Conservation (phyloP, 768 basidiomycete species). For the Sarcodon aspratus region DNA sequence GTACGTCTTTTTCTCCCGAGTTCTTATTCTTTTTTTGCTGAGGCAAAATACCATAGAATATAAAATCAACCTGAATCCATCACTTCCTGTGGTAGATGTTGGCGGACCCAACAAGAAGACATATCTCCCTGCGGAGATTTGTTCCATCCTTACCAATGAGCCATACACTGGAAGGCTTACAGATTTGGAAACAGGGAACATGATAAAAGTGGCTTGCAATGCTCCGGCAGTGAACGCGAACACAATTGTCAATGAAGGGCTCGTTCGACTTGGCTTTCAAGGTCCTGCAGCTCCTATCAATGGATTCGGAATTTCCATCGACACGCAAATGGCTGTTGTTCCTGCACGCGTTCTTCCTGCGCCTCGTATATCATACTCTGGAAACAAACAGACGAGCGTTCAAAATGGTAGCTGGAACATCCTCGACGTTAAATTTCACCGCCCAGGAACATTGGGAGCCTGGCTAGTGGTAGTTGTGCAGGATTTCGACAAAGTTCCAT, state of each 20-base stretch:
- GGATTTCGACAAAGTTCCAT: slow-evolving; percentile 28
- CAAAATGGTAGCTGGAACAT: slow-evolving; percentile 71
- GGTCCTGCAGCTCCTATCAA: slow-evolving; percentile 23
- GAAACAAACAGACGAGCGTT: slow-evolving; percentile 29
- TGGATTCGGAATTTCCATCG: slow-evolving; percentile 51
- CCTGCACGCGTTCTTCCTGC: slow-evolving; percentile 55
- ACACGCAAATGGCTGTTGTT: slow-evolving; percentile 44
- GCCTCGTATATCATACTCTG: slow-evolving; percentile 45
- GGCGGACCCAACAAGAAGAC: slow-evolving; percentile 18
- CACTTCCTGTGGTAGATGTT: slow-evolving; percentile 23
- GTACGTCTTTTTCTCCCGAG: slow-evolving; percentile 28
- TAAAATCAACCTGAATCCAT: slow-evolving; percentile 33
- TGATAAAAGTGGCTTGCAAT: slow-evolving; percentile 63
- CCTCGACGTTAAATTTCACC: slow-evolving; percentile 55
- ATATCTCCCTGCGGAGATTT: slow-evolving; percentile 60
- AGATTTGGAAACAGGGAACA: slow-evolving; percentile 50
- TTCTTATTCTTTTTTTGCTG: neutral
- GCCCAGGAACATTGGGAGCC: slow-evolving; percentile 33
- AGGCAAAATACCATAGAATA: slow-evolving; percentile 33
- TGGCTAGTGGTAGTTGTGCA: slow-evolving; percentile 64
- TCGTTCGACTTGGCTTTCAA: slow-evolving; percentile 41
- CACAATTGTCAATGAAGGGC: slow-evolving; percentile 45
- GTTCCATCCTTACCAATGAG: slow-evolving; percentile 48
- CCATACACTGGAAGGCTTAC: slow-evolving; percentile 50
- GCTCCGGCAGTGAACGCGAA: slow-evolving; percentile 47